phyloP scores from a whole-genome alignment of 768 basidiomycete species.

The Pisolithus orientalis region DNA sequence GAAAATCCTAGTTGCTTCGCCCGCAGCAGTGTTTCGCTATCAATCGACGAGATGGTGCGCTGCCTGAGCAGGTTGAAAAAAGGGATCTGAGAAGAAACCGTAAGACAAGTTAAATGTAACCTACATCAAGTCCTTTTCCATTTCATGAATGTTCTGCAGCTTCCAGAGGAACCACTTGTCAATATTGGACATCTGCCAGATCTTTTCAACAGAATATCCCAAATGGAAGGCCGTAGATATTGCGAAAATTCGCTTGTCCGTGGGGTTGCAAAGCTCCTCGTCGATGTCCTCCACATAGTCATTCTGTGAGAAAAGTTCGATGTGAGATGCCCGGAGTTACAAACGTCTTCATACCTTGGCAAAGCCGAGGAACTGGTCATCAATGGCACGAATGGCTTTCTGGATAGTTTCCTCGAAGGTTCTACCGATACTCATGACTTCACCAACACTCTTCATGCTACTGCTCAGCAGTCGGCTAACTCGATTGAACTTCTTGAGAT shows the following conservation, averaged over 20 bases:
- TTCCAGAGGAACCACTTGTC: conserved; percentile 98
- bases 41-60: conserved; percentile 59
- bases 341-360: conserved; percentile 50
- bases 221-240: conserved; percentile 90
- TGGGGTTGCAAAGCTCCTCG: conserved; percentile 88
- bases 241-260: conserved; percentile 95
- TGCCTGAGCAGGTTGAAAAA: conserved; percentile 33
- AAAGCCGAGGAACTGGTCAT: conserved; percentile 92
- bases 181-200: conserved; percentile 97
- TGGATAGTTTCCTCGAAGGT: conserved; percentile 99
- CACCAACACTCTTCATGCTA: conserved; percentile 98
- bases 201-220: conserved; percentile 91
- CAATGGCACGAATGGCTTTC: conserved; percentile 95
- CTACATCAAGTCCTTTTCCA: conserved; percentile 74
- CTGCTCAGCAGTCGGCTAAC: conserved; percentile 90
- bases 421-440: conserved; percentile 99
- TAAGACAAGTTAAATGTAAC: conserved; percentile 21
- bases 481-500: conserved; percentile 91
- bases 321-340: background rate
- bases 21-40: conserved; percentile 57
- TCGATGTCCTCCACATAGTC: conserved; percentile 87
- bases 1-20: conserved; percentile 97
- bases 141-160: conserved; percentile 74
- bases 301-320: conserved; percentile 44
- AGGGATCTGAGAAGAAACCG: background rate